Evolutionary conservation across 495 filamentous ascomycete genomes (phyloP), one percentile per base, ranked within the genome.

Genomic region (Aspergillus panamensis): DNA sequence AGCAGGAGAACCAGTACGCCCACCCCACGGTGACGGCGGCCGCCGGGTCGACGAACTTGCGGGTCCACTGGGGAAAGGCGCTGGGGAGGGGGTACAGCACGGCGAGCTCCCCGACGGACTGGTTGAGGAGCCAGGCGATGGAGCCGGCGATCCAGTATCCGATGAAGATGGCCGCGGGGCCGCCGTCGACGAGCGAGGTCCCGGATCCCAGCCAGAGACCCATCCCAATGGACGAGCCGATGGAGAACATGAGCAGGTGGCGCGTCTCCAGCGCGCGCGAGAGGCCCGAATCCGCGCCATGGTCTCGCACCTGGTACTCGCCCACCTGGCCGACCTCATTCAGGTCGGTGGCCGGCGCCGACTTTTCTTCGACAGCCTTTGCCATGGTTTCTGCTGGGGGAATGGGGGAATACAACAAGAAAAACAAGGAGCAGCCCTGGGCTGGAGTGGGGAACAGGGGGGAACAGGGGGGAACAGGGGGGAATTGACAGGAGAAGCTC

Each of bases 131-230:
- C 75, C 83, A 91, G 48, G 90, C 65, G 17, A 88, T 80, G 17
- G 80, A 67, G 52, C 87, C 86, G 58, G 88, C 82, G 60, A 91
- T 82, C 19, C 83, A 68, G 66, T 88, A 93, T 7, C 84, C 84
- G 39, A 92, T 75, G 44, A 93, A 74, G 53, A 89, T 77, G 12
- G 82, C 86, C 1, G 84, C 78, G 13, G 88, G 89, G 21, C 88
- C 87, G 55, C 86, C 78, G 49, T 77, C 82, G 21, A 81, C 77
- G 51, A 91, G 82, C 8, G 86, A 87, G 43, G 77, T 75, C 30
- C 89, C 88, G 25, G 84, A 88, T 58, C 89, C 87, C 29, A 92
- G 69, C 74, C 91, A 92, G 51, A 92, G 74, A 64, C 88, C 88
- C 6, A 88, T 91, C 19, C 88, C 89, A 65, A 59, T 59, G 16